A percentile compares a stretch with the other conserved stretches of the same genome.
These are phyloP conservation scores for Phellinidium pouzarii DNA, from an alignment of 1,284 basidiomycete genomes.

Conservation along the genomic window DNA sequence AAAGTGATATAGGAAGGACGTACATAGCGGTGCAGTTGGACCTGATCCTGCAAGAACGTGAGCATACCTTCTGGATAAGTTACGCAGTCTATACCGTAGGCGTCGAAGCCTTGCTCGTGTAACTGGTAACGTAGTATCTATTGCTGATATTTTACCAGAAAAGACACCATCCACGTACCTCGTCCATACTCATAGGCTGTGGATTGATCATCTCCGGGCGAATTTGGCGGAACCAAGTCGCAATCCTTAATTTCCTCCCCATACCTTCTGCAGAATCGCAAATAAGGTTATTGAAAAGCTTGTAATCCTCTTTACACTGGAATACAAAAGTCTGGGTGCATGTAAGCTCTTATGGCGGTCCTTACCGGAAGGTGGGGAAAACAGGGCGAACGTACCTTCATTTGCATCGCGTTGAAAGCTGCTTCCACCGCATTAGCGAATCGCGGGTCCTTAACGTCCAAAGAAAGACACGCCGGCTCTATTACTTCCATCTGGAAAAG, in stretches of 20 bases:
- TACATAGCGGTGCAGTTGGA: slow-evolving; percentile 68
- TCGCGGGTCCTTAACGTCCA: slow-evolving; percentile 60
- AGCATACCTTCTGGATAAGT: slow-evolving; percentile 59
- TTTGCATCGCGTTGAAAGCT: slow-evolving; percentile 51
- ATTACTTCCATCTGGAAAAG: slow-evolving; percentile 78
- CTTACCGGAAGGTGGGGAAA: slow-evolving; percentile 1
- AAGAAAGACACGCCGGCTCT: slow-evolving; percentile 74
- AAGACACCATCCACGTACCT: slow-evolving; percentile 38
- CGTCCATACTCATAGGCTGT: slow-evolving; percentile 49
- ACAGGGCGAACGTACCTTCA: slow-evolving; percentile 46
- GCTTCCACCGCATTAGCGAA: slow-evolving; percentile 74
- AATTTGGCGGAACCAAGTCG: slow-evolving; percentile 56
- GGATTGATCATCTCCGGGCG: slow-evolving; percentile 30
- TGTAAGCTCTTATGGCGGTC: slow-evolving; percentile 5
- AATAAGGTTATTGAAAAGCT: slow-evolving; percentile 57
- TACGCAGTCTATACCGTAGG: slow-evolving; percentile 77
- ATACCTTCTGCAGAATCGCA: slow-evolving; percentile 54
- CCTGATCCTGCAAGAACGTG: slow-evolving; percentile 54
- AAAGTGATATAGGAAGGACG: slow-evolving; percentile 18
- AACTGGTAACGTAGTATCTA: slow-evolving; percentile 40
- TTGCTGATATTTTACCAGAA: slow-evolving; percentile 17
- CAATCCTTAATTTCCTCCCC: slow-evolving; percentile 48
- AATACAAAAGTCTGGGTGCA: slow-evolving; percentile 78
- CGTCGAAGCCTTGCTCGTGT: slow-evolving; percentile 62
- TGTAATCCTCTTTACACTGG: slow-evolving; percentile 80